Percentiles rank a stretch among this genome's conserved stretches.
Evolutionary conservation across 192 early-diverging fungal genomes (phyloP).

Genomic region (Mortierella claussenii): DNA sequence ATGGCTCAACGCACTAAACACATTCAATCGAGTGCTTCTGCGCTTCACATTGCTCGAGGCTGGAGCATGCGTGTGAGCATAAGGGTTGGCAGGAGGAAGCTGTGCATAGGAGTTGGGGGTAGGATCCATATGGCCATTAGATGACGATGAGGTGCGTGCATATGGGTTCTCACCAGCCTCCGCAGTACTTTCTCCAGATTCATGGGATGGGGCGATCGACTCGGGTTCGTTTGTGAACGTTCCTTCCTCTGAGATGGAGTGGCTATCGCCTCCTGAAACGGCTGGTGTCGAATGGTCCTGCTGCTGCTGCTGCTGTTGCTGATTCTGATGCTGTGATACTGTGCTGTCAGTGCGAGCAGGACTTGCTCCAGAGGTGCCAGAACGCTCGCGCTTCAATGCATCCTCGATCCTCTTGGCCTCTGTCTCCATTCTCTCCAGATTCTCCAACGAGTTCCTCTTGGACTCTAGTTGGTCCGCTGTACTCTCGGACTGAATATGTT

Average conservation of each 20-base stretch:
- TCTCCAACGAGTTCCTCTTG: constrained; percentile 73
- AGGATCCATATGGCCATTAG: neutral
- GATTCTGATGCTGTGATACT: neutral
- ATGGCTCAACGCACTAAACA: constrained; percentile 68
- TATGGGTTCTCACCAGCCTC: constrained; percentile 21
- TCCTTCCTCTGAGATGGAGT: constrained; percentile 38
- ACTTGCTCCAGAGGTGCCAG: constrained; percentile 15
- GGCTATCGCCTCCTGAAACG: constrained; percentile 1
- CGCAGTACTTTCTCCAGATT: constrained; percentile 11
- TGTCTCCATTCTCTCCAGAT: constrained; percentile 71
- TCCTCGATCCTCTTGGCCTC: constrained; percentile 79
- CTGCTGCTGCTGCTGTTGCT: neutral
- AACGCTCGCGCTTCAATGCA: constrained; percentile 64
- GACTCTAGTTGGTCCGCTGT: constrained; percentile 77
- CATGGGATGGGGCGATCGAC: neutral
- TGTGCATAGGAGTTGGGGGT: constrained; percentile 29
- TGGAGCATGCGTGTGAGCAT: constrained; percentile 28
- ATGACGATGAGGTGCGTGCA: too few species aligned
- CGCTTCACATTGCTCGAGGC: constrained; percentile 23
- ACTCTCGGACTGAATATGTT: constrained; percentile 87
- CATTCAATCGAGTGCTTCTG: constrained; percentile 57
- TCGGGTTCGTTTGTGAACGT: constrained; percentile 39
- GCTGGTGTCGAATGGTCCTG: neutral
- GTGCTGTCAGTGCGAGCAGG: neutral
- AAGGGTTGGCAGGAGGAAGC: constrained; percentile 33